Evolutionary conservation across 2,329 filamentous ascomycete species (phyloP).

Genomic region (Rhinocladiella similis): DNA sequence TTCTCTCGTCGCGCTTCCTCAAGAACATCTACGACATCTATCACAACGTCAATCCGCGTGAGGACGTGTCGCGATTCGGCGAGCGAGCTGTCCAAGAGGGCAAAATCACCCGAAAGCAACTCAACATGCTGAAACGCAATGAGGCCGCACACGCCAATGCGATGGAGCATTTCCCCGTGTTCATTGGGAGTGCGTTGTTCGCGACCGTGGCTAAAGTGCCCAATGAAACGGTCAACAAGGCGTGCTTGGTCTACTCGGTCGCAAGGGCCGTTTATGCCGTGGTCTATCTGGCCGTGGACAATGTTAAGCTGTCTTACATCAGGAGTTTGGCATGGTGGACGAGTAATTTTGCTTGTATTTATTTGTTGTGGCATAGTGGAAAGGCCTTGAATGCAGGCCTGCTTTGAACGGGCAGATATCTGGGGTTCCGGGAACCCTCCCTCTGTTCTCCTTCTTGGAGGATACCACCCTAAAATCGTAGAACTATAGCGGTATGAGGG

Average conservation of each 20-base stretch:
- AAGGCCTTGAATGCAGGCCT: constrained; percentile 23
- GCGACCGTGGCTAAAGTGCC: constrained; percentile 39
- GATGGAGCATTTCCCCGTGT: constrained; percentile 39
- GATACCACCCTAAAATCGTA: no score
- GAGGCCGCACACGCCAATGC: constrained; percentile 49
- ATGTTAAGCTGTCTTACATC: constrained; percentile 33
- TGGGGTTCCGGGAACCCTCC: no score
- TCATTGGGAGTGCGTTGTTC: constrained; percentile 36
- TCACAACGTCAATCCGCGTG: constrained; percentile 48
- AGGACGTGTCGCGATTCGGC: constrained; percentile 49
- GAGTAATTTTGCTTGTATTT: constrained; percentile 41
- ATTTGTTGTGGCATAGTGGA: constrained; percentile 38
- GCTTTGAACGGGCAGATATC: not conserved
- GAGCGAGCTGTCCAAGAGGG: constrained; percentile 44
- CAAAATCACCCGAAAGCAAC: constrained; percentile 44
- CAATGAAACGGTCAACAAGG: constrained; percentile 37
- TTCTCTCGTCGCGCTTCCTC: constrained; percentile 37
- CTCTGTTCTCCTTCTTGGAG: no score
- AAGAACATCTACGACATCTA: constrained; percentile 42
- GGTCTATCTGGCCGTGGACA: constrained; percentile 38
- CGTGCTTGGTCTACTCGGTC: constrained; percentile 39
- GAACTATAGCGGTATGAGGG: no score
- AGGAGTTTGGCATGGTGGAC: constrained; percentile 42
- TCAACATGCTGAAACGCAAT: constrained; percentile 46
- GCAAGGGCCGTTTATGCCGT: constrained; percentile 37